Evolutionary conservation across 345 rosid species (phyloP), one percentile per base, ranked within the genome.

Genomic region (Arabis alpina): DNA sequence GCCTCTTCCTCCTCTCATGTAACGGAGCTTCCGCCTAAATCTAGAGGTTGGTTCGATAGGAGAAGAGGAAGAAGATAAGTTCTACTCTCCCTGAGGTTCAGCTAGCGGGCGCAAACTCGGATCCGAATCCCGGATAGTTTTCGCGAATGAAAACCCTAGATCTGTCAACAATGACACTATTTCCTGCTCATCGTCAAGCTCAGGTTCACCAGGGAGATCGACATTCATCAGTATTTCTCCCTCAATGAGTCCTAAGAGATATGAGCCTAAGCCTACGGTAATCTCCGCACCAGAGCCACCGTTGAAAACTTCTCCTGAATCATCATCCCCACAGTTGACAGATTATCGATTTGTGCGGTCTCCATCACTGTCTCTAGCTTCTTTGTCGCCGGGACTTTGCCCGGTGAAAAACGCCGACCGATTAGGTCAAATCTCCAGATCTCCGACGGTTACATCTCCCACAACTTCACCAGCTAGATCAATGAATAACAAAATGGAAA

Each of bases 81-180:
- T 92, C 52, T 95, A 88, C 70, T 95, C 99, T 15, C 99, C 98
- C 34, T 78, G 96, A 74, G 91, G 83, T 13, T 92, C 98, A 19
- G 57, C 83, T 49, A 86, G 80, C 2, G 94, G 91, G 16, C 59
- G 84, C 4, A 90, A 85, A 74, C 86, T 83, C n/a, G 91, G 87
- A 85, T 93, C 96, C 78, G 86, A 82, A 10, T 92, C 98, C 3
- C 77, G 89, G 66, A 80, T 91, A 77, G 76, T 72, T 47, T 85
- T 86, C 15, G 69, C 79, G 44, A 71, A 10, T 23, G 74, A 59
- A 41, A 82, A 63, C 47, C 63, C 64, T 50, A 85, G 79, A 52
- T 86, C 75, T 12, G 77, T 74, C 34, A 89, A 63, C 49, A 77
- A 74, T 36, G 87, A 75, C 4, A 74, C 81, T 24, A 77, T 80